Percentiles rank a stretch among this genome's conserved stretches.
Conservation (phyloP, 257 asterid species). For the Fraxinus cuspidata region DNA sequence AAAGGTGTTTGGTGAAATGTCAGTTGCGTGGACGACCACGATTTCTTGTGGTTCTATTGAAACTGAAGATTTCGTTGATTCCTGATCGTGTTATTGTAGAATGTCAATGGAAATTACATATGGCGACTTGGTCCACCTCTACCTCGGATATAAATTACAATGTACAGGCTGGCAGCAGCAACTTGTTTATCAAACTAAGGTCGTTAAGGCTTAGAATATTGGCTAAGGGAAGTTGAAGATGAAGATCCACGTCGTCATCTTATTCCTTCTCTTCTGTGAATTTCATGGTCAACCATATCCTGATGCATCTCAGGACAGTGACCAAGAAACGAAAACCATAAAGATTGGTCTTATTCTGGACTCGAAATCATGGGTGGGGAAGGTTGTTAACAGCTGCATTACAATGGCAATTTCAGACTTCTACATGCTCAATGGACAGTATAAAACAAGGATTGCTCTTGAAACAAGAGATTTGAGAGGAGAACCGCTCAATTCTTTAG, state of each 20-base stretch:
- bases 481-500: neutral
- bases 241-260: constrained; percentile 9
- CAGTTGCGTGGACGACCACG: neutral
- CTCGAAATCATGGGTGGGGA: constrained; percentile 33
- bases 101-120: neutral
- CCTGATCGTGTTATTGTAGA: neutral
- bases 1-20: neutral
- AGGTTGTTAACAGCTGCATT: constrained; percentile 26
- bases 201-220: neutral
- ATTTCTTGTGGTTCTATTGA: neutral
- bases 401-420: constrained; percentile 34
- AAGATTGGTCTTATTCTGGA: constrained; percentile 35
- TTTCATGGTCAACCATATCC: neutral
- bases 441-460: constrained; percentile 16
- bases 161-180: neutral
- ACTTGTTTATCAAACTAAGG: neutral
- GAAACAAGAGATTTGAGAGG: neutral
- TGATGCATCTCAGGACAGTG: neutral
- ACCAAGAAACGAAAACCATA: neutral
- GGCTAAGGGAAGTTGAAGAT: neutral
- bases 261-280: constrained; percentile 10
- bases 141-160: neutral
- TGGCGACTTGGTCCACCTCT: neutral
- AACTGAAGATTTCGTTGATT: neutral
- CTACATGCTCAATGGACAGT: constrained; percentile 11